Evolutionary conservation across 2,329 filamentous ascomycete genomes (phyloP).

Genomic region (Dactylellina leptospora): DNA sequence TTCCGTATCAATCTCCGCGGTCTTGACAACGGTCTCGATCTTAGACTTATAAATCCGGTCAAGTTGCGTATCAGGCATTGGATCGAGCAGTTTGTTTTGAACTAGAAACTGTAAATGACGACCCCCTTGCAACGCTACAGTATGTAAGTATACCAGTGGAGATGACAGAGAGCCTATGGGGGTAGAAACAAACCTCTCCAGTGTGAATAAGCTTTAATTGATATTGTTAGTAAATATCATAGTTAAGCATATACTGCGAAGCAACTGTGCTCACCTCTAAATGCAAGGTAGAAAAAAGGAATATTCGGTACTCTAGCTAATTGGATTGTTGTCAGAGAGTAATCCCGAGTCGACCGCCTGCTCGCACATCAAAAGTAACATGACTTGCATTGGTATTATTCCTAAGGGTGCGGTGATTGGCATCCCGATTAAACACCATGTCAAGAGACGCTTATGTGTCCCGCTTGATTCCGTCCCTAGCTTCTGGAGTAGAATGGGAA

Average conservation of each 20-base stretch:
- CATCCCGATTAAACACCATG: constrained; percentile 83
- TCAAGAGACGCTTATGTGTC: constrained; percentile 77
- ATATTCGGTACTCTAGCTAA: constrained; percentile 65
- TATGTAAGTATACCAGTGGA: not conserved
- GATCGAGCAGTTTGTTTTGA: constrained; percentile 73
- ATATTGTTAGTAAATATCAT: constrained; percentile 19
- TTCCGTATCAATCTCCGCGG: constrained; percentile 13
- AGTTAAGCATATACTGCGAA: not conserved
- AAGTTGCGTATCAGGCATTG: constrained; percentile 73
- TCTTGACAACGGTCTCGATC: constrained; percentile 25
- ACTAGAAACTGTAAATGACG: constrained; percentile 84
- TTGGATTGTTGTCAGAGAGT: not conserved
- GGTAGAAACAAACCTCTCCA: constrained; percentile 69
- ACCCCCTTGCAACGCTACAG: constrained; percentile 77
- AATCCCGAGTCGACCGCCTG: no score
- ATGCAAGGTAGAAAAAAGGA: constrained; percentile 94
- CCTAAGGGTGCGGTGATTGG: constrained; percentile 84
- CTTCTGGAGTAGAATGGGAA: constrained; percentile 71
- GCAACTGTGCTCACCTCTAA: constrained; percentile 65
- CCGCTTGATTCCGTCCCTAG: constrained; percentile 82
- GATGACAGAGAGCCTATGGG: constrained; percentile 19
- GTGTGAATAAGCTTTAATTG: constrained; percentile 63
- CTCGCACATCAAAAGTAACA: not conserved
- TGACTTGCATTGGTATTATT: constrained; percentile 80
- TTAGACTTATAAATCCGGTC: constrained; percentile 73